Percentiles rank a stretch among this genome's conserved stretches.
phyloP scores from a whole-genome alignment of 1,284 basidiomycete genomes.

The Uromyces viciae-fabae region DNA sequence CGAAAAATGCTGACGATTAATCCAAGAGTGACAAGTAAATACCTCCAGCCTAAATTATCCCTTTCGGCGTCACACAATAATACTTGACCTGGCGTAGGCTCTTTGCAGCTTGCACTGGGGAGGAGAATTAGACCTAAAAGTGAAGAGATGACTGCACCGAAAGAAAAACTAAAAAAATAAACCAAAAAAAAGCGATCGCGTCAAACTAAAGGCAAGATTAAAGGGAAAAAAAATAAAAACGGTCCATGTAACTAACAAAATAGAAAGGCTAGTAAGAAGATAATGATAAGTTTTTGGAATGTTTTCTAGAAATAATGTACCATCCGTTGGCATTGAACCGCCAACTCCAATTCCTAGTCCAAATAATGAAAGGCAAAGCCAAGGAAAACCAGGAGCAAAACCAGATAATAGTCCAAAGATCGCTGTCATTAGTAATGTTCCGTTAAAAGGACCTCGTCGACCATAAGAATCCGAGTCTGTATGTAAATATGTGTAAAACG shows the following conservation, averaged over 20 bases:
- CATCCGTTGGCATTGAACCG: constrained; percentile 88
- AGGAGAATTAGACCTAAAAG: constrained; percentile 72
- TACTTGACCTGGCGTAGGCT: constrained; percentile 48
- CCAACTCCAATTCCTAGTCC: constrained; percentile 86
- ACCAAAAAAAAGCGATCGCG: constrained; percentile 15
- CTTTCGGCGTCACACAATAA: constrained; percentile 64
- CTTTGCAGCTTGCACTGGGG: constrained; percentile 70
- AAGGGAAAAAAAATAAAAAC: constrained; percentile 45
- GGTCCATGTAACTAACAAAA: constrained; percentile 64
- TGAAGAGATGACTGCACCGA: constrained; percentile 80
- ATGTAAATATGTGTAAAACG: neutral
- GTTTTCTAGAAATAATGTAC: constrained; percentile 87
- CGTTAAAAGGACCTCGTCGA: constrained; percentile 82
- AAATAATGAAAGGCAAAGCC: constrained; percentile 75
- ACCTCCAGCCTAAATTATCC: constrained; percentile 81
- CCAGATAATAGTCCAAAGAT: constrained; percentile 81
- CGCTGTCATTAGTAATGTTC: constrained; percentile 82
- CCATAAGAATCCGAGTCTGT: constrained; percentile 60
- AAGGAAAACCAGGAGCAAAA: constrained; percentile 67
- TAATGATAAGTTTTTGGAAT: constrained; percentile 86
- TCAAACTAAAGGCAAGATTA: constrained; percentile 47
- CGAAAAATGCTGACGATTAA: constrained; percentile 50
- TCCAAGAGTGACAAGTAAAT: constrained; percentile 69
- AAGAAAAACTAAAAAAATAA: constrained; percentile 63
- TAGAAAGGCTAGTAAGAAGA: constrained; percentile 86